Evolutionary conservation across 2,329 filamentous ascomycete genomes (phyloP).

Genomic region (Pyrenochaeta sp.): DNA sequence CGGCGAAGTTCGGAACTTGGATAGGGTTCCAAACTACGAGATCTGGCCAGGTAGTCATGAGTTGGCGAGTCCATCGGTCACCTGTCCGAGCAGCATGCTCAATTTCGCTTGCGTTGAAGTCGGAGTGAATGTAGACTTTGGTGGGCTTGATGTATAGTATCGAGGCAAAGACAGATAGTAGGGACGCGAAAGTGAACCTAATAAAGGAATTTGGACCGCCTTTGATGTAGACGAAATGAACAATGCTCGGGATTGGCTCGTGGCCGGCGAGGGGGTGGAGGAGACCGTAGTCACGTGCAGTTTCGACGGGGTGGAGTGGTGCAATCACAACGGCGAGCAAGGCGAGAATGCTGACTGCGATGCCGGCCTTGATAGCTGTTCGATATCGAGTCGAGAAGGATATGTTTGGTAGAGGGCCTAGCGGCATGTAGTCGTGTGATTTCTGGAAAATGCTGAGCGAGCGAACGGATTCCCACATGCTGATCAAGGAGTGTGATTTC

Average conservation of each 20-base stretch:
- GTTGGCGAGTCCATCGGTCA: constrained; percentile 25
- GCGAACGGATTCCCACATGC: constrained; percentile 5
- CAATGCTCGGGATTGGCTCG: constrained; percentile 26
- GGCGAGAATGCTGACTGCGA: constrained; percentile 6
- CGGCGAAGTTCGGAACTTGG: constrained; percentile 14
- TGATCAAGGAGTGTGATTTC: neutral
- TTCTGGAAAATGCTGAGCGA: constrained; percentile 6
- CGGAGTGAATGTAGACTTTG: constrained; percentile 32
- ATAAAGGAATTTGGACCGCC: constrained; percentile 18
- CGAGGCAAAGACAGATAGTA: constrained; percentile 8
- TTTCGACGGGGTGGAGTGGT: constrained; percentile 2
- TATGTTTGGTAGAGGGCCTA: constrained; percentile 5
- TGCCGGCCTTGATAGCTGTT: constrained; percentile 8
- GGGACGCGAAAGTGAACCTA: constrained; percentile 5
- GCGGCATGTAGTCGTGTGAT: constrained; percentile 13
- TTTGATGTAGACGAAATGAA: constrained; percentile 28
- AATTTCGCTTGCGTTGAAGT: constrained; percentile 25
- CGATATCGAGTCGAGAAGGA: constrained; percentile 10
- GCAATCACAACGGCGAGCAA: constrained; percentile 4
- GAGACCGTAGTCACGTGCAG: constrained; percentile 1
- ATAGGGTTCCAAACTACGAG: constrained; percentile 18
- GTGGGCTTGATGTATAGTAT: constrained; percentile 22
- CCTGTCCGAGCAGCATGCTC: constrained; percentile 13
- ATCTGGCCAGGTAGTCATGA: constrained; percentile 25
- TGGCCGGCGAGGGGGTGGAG: neutral